Evolutionary conservation across 257 asterid genomes (phyloP), one percentile per base, ranked within the genome.

Genomic region (Nemophila menziesii): DNA sequence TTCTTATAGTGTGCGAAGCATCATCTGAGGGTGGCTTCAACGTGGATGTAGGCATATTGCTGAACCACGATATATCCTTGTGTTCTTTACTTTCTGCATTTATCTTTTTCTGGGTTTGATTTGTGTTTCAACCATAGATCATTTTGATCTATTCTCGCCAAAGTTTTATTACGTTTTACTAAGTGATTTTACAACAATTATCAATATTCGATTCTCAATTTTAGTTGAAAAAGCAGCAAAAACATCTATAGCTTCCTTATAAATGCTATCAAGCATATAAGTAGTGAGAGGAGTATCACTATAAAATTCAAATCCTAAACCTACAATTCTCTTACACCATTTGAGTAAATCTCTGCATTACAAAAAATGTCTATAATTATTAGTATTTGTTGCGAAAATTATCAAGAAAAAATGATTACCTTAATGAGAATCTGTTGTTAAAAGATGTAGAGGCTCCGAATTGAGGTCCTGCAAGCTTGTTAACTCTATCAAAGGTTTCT

Each of bases 241-340:
- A 60, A 85, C 61, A 58, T 90, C 96, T 55, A 81, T 67, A 22
- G 96, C 96, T 93, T 85, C 98, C 65, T 62, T 72, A 57, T 62
- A 79, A 42, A 90, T 81, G 37, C 48, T 62, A n/a, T 70, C 64
- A 52, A 79, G 44, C 16, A 63, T 76, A 66, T 65, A 51, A 33
- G 65, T 37, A 8, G 94, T 56, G 39, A 72, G 61, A 33, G n/a
- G n/a, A n/a, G 53, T 60, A 24, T 58, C 82, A 49, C 58, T 54
- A 33, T 46, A 58, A 56, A 50, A 68, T 52, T 40, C 51, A 53
- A 67, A 42, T 11, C 73, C 73, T 55, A 70, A 55, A 52, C 72
- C 68, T 16, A 61, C 60, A 65, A 90, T 70, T 52, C 98, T 74
- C 66, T 86, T 77, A 73, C 95, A 78, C 72, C 92, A 67, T 71